Conservation (phyloP, 2,329 filamentous ascomycete genomes). For the Penicillium hesseltinei region DNA sequence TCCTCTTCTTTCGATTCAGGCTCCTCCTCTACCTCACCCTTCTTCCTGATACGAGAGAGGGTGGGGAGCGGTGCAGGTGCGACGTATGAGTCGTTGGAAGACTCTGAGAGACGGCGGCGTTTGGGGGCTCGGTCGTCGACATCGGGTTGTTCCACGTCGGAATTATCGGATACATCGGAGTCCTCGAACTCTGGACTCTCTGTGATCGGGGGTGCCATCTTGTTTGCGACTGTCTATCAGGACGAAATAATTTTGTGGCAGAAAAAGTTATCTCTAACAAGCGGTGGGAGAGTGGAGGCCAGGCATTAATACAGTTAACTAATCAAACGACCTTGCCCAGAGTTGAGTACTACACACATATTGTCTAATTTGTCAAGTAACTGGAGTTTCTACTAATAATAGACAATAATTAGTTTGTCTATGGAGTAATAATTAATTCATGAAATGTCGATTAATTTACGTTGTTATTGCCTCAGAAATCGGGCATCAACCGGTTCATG, state of each 20-base stretch:
- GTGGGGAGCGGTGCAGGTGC: slow-evolving; percentile 37
- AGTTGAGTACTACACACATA: neutral
- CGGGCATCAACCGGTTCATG: neutral
- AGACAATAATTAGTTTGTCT: neutral
- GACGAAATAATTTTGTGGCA: slow-evolving; percentile 33
- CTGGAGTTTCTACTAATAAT: neutral
- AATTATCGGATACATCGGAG: slow-evolving; percentile 22
- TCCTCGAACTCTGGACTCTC: slow-evolving; percentile 26
- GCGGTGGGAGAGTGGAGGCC: slow-evolving; percentile 22
- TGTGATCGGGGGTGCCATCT: slow-evolving; percentile 31
- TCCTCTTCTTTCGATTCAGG: slow-evolving; percentile 27
- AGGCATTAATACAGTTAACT: neutral
- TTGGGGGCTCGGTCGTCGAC: slow-evolving; percentile 36
- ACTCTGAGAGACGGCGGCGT: slow-evolving; percentile 40
- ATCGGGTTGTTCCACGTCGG: slow-evolving; percentile 21
- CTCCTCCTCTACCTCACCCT: slow-evolving; percentile 25
- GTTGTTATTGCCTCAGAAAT: neutral
- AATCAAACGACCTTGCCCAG: neutral
- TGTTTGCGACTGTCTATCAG: slow-evolving; percentile 19
- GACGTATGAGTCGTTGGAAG: slow-evolving; percentile 36
- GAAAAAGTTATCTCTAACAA: slow-evolving; percentile 31
- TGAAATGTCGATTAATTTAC: neutral
- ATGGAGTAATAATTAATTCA: neutral
- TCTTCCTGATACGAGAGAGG: slow-evolving; percentile 45
- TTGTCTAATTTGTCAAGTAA: neutral